A percentile compares a stretch with the other conserved stretches of the same genome.
Conservation (phyloP, 139 green algal genomes). For the Eudorina sp. region DNA sequence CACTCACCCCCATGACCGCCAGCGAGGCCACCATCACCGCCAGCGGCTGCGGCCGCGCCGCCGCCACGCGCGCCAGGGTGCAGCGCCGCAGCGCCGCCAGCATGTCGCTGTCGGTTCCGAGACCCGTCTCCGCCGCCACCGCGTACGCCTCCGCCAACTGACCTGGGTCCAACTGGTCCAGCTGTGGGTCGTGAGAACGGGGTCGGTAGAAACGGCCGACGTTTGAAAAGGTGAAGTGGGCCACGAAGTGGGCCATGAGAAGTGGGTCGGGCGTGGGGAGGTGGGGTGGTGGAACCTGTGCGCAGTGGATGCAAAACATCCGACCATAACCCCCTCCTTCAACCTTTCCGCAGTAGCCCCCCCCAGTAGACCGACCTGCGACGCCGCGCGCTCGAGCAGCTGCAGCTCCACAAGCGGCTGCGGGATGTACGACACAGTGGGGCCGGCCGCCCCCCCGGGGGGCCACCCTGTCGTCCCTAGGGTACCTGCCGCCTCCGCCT, state of each 20-base stretch:
- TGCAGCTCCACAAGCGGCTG: conserved; percentile 39
- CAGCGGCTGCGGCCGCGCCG: conserved; percentile 25
- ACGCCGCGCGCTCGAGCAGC: conserved; percentile 4
- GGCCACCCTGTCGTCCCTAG: not conserved
- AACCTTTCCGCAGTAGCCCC: no score
- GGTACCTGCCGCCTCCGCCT: not conserved
- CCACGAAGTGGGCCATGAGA: no score
- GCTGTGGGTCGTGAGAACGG: not conserved
- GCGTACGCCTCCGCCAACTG: conserved; percentile 27
- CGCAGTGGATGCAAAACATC: no score
- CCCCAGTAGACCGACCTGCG: conserved; percentile 4
- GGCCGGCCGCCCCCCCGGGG: not conserved
- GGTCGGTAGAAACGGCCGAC: not conserved
- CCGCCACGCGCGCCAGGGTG: not conserved
- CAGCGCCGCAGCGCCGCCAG: conserved; percentile 5
- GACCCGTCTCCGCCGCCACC: conserved; percentile 1
- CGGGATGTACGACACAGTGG: not conserved
- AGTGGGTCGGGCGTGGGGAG: no score
- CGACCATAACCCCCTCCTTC: no score
- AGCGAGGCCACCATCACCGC: conserved; percentile 38
- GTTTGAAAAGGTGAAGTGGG: no score
- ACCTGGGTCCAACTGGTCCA: conserved; percentile 9
- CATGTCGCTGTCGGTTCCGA: not conserved
- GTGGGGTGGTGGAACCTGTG: no score
- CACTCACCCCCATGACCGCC: conserved; percentile 27